phyloP scores from a whole-genome alignment of 768 basidiomycete species.

The Auricularia auricula-judae region DNA sequence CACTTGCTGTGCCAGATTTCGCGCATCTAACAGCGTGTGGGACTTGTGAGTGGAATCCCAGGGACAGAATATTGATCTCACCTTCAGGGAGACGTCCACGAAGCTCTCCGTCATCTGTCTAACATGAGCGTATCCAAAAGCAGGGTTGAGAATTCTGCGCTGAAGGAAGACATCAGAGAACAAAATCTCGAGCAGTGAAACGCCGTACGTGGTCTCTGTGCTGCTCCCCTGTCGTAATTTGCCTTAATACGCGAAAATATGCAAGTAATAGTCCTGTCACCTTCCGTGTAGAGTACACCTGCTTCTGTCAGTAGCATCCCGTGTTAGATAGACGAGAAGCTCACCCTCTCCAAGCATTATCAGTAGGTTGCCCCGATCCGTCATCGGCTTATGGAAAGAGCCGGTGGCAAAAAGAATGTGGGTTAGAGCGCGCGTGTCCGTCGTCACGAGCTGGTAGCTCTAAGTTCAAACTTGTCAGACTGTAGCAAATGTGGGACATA shows the following conservation, averaged over 20 bases:
- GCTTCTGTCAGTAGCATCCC: neutral
- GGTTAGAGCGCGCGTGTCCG: slow-evolving; percentile 50
- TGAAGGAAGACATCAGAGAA: neutral
- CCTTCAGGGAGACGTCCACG: slow-evolving; percentile 23
- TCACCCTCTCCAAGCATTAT: slow-evolving; percentile 27
- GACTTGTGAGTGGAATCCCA: neutral
- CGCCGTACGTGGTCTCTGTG: neutral
- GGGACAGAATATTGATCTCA: neutral
- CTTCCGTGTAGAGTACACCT: slow-evolving; percentile 11
- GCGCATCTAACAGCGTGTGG: neutral
- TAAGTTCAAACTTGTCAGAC: slow-evolving; percentile 6
- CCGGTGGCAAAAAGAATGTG: slow-evolving; percentile 50
- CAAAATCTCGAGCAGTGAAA: neutral
- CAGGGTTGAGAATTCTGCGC: slow-evolving; percentile 29
- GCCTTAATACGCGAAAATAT: too few species aligned
- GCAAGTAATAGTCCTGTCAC: slow-evolving; percentile 7
- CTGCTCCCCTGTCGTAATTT: neutral
- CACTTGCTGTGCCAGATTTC: slow-evolving; percentile 11
- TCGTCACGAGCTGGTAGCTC: slow-evolving; percentile 33
- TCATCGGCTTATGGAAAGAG: slow-evolving; percentile 45
- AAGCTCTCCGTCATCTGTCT: slow-evolving; percentile 47
- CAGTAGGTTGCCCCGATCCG: slow-evolving; percentile 24
- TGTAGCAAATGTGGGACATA: too few species aligned
- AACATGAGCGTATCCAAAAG: slow-evolving; percentile 17
- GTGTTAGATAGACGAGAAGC: neutral